phyloP scores from a whole-genome alignment of 2,329 filamentous ascomycete genomes.

The Aspergillus sp. region DNA sequence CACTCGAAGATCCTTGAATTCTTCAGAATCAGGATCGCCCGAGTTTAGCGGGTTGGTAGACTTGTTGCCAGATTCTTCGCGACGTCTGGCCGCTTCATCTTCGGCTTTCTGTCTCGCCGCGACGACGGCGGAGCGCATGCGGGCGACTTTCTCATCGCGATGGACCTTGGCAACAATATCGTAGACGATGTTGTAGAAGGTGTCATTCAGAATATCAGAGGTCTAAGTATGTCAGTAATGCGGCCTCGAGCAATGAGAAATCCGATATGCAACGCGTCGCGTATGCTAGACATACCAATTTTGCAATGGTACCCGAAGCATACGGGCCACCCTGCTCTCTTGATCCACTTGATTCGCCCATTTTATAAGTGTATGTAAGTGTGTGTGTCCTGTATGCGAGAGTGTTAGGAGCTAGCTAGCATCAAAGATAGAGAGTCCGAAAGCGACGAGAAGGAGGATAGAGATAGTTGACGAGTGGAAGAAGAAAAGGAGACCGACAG shows the following conservation, averaged over 20 bases:
- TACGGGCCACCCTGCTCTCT: constrained; percentile 26
- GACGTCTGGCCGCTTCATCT: constrained; percentile 33
- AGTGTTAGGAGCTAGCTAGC: not conserved
- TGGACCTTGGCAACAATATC: constrained; percentile 59
- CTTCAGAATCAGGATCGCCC: constrained; percentile 34
- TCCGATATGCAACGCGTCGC: not conserved
- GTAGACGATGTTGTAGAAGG: constrained; percentile 60
- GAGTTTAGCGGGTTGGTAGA: constrained; percentile 33
- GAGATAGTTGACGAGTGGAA: not conserved
- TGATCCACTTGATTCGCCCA: constrained; percentile 32
- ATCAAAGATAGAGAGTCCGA: not conserved
- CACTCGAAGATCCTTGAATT: constrained; percentile 37
- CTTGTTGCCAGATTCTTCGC: constrained; percentile 32
- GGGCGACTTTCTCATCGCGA: constrained; percentile 60
- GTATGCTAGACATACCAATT: constrained; percentile 33
- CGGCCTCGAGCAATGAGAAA: not conserved
- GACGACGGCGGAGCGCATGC: constrained; percentile 54
- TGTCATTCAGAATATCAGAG: constrained; percentile 55
- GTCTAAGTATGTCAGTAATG: constrained; percentile 26
- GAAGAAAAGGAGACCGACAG: not conserved
- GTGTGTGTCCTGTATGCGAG: not conserved
- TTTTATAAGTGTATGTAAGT: constrained; percentile 17
- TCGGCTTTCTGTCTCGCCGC: constrained; percentile 45
- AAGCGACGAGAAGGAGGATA: not conserved
- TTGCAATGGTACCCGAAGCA: constrained; percentile 40